phyloP scores from a whole-genome alignment of 164 flowering plant genomes.

The Piper longum region DNA sequence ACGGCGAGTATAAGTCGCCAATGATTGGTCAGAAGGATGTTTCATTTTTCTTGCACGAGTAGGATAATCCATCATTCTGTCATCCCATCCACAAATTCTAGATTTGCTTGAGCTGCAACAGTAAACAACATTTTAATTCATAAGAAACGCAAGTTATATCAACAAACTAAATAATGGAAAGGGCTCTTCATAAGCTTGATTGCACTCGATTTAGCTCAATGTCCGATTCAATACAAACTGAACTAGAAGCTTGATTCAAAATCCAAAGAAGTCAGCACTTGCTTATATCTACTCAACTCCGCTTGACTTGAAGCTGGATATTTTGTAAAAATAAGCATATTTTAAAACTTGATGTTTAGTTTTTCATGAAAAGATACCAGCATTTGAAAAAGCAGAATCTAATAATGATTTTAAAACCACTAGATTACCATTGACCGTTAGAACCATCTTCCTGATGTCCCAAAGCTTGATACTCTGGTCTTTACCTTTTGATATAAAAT shows the following conservation, averaged over 20 bases:
- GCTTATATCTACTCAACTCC: too few species aligned
- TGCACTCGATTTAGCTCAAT: too few species aligned
- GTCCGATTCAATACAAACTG: too few species aligned
- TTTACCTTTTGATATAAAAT: slow-evolving; percentile 88
- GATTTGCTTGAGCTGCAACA: slow-evolving; percentile 4
- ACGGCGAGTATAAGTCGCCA: slow-evolving; percentile 65
- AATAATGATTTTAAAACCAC: neutral
- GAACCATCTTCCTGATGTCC: slow-evolving; percentile 89
- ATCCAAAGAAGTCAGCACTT: too few species aligned
- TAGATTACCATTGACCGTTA: slow-evolving; percentile 33
- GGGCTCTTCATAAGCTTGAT: too few species aligned
- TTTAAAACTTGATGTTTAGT: too few species aligned
- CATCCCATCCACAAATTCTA: slow-evolving; percentile 47
- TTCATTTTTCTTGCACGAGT: slow-evolving; percentile 23
- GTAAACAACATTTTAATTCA: slow-evolving; percentile 1
- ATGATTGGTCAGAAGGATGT: slow-evolving; percentile 58
- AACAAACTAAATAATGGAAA: neutral
- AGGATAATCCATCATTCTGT: slow-evolving; percentile 76
- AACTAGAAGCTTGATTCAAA: too few species aligned
- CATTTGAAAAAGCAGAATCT: neutral
- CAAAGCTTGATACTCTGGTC: slow-evolving; percentile 87
- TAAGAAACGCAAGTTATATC: neutral
- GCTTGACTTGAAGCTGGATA: too few species aligned
- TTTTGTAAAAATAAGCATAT: too few species aligned
- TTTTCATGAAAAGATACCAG: neutral